Evolutionary conservation across 2,329 filamentous ascomycete genomes (phyloP).

Genomic region (Talaromyces piceae): DNA sequence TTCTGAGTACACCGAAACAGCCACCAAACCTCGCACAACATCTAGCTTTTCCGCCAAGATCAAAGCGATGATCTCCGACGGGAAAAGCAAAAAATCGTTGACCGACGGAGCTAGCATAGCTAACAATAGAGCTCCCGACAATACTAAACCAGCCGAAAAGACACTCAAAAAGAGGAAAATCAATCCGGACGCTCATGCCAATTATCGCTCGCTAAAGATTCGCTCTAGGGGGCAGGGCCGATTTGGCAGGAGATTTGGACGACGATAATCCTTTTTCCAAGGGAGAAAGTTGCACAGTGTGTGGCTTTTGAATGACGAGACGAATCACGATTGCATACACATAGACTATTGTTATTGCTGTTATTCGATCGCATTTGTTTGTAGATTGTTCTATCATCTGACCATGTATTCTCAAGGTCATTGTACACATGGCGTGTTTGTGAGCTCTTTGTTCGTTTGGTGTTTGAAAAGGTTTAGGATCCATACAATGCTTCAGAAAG

Average conservation of each 20-base stretch:
- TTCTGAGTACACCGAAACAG: slow-evolving; percentile 4
- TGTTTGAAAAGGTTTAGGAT: too few relatives aligned
- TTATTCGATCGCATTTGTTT: background rate
- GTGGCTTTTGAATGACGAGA: background rate
- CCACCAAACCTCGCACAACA: slow-evolving; percentile 5
- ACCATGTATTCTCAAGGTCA: background rate
- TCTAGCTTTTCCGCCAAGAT: slow-evolving; percentile 32
- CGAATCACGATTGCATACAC: background rate
- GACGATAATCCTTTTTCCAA: background rate
- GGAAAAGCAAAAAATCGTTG: slow-evolving; percentile 14
- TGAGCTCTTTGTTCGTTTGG: too few relatives aligned
- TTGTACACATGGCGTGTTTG: background rate
- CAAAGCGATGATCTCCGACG: slow-evolving; percentile 26
- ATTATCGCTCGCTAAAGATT: slow-evolving; percentile 43
- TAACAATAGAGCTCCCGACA: background rate
- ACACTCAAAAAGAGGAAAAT: slow-evolving; percentile 29
- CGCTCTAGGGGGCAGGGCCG: slow-evolving; percentile 29
- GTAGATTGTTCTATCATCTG: background rate
- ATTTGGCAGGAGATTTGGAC: slow-evolving; percentile 27
- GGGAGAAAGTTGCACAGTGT: background rate
- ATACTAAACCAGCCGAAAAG: slow-evolving; percentile 12
- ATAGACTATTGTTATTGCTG: background rate
- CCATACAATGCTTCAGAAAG: too few relatives aligned
- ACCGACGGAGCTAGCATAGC: slow-evolving; percentile 9
- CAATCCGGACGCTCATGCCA: slow-evolving; percentile 41